phyloP scores from a whole-genome alignment of 2,329 filamentous ascomycete species.

The Penicillium brevicompactum region DNA sequence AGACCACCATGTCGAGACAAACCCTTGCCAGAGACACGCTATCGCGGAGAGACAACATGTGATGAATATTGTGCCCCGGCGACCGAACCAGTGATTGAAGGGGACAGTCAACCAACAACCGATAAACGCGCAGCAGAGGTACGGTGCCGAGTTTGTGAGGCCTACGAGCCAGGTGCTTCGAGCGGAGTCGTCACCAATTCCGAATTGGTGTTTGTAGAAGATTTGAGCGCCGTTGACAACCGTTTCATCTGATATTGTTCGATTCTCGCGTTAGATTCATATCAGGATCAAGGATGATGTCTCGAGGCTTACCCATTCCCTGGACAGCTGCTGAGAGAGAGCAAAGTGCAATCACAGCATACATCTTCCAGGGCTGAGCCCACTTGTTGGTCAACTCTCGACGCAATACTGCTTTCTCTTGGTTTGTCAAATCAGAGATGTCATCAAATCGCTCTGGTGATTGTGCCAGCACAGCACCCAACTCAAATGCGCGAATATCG shows the following conservation, averaged over 20 bases:
- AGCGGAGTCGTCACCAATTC: slow-evolving; percentile 54
- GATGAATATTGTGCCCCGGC: slow-evolving; percentile 74
- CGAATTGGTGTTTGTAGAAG: slow-evolving; percentile 65
- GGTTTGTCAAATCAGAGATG: slow-evolving; percentile 56
- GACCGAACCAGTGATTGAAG: slow-evolving; percentile 69
- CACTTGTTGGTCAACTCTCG: slow-evolving; percentile 68
- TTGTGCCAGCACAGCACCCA: slow-evolving; percentile 62
- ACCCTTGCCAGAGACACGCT: slow-evolving; percentile 59
- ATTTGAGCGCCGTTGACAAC: slow-evolving; percentile 70
- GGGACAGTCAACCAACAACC: slow-evolving; percentile 76
- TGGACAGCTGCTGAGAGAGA: slow-evolving; percentile 71
- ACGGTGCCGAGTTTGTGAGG: slow-evolving; percentile 60
- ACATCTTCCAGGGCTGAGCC: slow-evolving; percentile 68
- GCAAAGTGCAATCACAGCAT: slow-evolving; percentile 66
- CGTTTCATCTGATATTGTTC: slow-evolving; percentile 58
- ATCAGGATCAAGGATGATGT: not conserved
- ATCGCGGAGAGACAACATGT: slow-evolving; percentile 70
- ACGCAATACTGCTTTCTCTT: slow-evolving; percentile 61
- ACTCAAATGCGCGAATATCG: slow-evolving; percentile 60
- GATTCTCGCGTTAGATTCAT: not conserved
- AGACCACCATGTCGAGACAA: slow-evolving; percentile 71
- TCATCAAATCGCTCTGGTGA: slow-evolving; percentile 54
- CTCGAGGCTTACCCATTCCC: slow-evolving; percentile 57
- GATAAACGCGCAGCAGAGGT: slow-evolving; percentile 66
- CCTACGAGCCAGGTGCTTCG: slow-evolving; percentile 62